Conservation (phyloP, 2,329 filamentous ascomycete species). For the Fusarium foetens region DNA sequence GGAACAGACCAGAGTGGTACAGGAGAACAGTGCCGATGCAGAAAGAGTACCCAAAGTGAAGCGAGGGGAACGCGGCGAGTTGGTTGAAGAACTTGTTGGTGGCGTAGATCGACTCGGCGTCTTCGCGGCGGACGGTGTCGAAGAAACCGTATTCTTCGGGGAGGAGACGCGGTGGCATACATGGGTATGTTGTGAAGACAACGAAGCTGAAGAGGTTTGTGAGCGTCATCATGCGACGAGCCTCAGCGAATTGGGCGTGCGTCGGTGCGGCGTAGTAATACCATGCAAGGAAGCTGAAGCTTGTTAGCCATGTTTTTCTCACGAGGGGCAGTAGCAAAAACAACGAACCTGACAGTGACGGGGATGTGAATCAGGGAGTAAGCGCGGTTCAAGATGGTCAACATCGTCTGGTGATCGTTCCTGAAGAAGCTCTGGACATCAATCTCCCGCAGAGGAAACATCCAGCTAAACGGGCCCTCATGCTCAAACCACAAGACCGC, state of each 20-base stretch:
- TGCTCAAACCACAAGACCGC: slow-evolving; percentile 66
- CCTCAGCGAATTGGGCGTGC: slow-evolving; percentile 50
- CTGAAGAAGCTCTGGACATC: slow-evolving; percentile 68
- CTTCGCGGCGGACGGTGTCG: slow-evolving; percentile 62
- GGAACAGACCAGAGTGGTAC: slow-evolving; percentile 62
- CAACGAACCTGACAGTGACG: slow-evolving; percentile 49
- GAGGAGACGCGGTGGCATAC: slow-evolving; percentile 66
- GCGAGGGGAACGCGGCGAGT: slow-evolving; percentile 66
- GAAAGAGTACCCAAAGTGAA: slow-evolving; percentile 68
- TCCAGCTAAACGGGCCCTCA: slow-evolving; percentile 57
- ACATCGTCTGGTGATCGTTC: slow-evolving; percentile 60
- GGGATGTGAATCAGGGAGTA: slow-evolving; percentile 71
- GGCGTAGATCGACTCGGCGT: slow-evolving; percentile 69
- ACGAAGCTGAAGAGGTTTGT: slow-evolving; percentile 65
- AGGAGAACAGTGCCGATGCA: slow-evolving; percentile 64
- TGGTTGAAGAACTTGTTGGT: slow-evolving; percentile 67
- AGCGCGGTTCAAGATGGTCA: slow-evolving; percentile 66
- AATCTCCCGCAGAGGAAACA: slow-evolving; percentile 64
- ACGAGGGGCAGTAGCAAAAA: background rate
- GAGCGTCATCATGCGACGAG: slow-evolving; percentile 58
- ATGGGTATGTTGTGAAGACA: slow-evolving; percentile 65
- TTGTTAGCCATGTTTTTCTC: background rate
- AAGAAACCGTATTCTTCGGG: slow-evolving; percentile 67
- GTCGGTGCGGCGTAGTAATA: slow-evolving; percentile 67
- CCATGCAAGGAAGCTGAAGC: slow-evolving; percentile 67